Evolutionary conservation across 2,329 filamentous ascomycete species (phyloP).

Genomic region (Microsporum audouinii): DNA sequence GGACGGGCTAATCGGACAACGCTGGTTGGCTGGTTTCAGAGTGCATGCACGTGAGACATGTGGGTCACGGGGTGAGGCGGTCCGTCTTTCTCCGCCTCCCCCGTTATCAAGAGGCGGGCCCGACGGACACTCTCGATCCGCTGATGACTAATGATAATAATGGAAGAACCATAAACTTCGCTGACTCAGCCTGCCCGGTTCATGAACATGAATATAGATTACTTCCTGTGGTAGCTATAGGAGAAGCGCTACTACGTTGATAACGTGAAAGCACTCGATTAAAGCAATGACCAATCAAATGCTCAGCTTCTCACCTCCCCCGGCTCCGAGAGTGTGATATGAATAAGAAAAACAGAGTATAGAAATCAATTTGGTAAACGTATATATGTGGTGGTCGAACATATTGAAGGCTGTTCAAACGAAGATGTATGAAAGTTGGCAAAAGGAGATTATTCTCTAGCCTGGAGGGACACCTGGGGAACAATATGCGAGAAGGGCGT

Average conservation of each 20-base stretch:
- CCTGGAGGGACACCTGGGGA: not conserved
- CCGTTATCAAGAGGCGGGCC: too few relatives aligned
- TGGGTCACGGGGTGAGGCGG: not conserved
- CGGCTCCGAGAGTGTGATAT: not conserved
- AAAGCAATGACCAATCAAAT: too few relatives aligned
- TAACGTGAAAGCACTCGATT: too few relatives aligned
- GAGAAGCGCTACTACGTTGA: too few relatives aligned
- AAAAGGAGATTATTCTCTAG: not conserved
- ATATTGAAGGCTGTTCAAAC: not conserved
- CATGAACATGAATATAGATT: too few relatives aligned
- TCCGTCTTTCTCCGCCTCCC: not conserved
- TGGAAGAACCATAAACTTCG: too few relatives aligned
- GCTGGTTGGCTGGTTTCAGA: not conserved
- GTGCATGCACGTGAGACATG: not conserved
- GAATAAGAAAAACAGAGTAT: not conserved
- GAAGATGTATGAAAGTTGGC: not conserved
- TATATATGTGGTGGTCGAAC: not conserved
- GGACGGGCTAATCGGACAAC: not conserved
- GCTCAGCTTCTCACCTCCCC: not conserved
- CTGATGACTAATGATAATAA: too few relatives aligned
- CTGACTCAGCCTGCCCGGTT: too few relatives aligned
- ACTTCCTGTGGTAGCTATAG: too few relatives aligned
- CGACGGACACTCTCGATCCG: too few relatives aligned
- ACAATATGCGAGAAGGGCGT: constrained; percentile 5
- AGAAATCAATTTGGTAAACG: not conserved